phyloP scores from a whole-genome alignment of 1,284 basidiomycete genomes.

The Psilocybe mexicana region DNA sequence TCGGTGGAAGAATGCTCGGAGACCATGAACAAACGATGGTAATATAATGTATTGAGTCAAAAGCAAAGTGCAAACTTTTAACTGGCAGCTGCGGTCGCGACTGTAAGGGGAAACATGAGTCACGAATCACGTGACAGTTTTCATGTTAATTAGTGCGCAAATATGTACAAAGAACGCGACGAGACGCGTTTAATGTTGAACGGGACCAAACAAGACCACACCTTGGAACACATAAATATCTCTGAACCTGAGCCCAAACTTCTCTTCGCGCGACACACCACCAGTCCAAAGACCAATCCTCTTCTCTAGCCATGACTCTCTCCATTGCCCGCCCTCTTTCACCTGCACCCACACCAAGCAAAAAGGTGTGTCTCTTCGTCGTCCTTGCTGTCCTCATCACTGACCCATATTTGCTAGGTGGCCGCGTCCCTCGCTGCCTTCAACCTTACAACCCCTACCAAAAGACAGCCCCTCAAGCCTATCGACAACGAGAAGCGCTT shows the following conservation, averaged over 20 bases:
- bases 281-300: not conserved
- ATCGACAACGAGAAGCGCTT: constrained; percentile 42
- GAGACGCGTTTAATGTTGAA: constrained; percentile 30
- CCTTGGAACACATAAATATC: constrained; percentile 28
- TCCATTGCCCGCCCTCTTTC: constrained; percentile 28
- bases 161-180: constrained; percentile 29
- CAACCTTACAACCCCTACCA: constrained; percentile 38
- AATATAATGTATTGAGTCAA: not conserved
- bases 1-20: constrained; percentile 12
- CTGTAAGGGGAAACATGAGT: not conserved
- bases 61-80: not conserved
- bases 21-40: constrained; percentile 11
- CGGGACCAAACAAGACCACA: constrained; percentile 35
- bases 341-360: constrained; percentile 41
- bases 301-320: constrained; percentile 26
- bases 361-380: constrained; percentile 33
- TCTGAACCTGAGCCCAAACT: not conserved
- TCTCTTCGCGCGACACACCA: constrained; percentile 7
- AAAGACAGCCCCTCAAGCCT: constrained; percentile 24
- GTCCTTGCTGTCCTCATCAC: constrained; percentile 11
- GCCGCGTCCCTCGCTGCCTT: constrained; percentile 41
- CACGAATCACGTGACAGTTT: constrained; percentile 23
- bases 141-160: constrained; percentile 22
- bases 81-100: not conserved
- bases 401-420: constrained; percentile 28